These are phyloP conservation scores for Phialocephala sp. DNA, from an alignment of 2,329 filamentous ascomycete species.

Conservation along the genomic window DNA sequence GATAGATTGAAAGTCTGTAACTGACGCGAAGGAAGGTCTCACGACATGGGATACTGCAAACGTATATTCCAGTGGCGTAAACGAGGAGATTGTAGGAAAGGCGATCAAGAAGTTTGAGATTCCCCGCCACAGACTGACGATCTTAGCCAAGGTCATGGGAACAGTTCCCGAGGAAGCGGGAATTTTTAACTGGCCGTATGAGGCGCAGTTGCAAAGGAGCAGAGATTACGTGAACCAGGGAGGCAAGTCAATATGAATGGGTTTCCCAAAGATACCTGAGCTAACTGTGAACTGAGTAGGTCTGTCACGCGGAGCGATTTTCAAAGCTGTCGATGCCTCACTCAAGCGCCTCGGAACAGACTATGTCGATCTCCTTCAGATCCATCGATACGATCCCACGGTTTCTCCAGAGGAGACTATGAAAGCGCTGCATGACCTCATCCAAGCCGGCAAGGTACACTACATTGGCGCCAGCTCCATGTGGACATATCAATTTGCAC, in stretches of 20 bases:
- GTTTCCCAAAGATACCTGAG: background rate
- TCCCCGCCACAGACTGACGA: slow-evolving; percentile 60
- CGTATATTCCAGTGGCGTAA: slow-evolving; percentile 60
- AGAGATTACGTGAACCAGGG: slow-evolving; percentile 56
- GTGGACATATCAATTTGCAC: slow-evolving; percentile 55
- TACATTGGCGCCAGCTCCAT: slow-evolving; percentile 59
- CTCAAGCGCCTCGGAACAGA: slow-evolving; percentile 57
- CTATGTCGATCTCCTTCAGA: slow-evolving; percentile 66
- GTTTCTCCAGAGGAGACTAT: slow-evolving; percentile 65
- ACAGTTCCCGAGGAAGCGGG: slow-evolving; percentile 53
- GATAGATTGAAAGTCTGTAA: slow-evolving; percentile 53
- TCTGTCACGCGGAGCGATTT: slow-evolving; percentile 67
- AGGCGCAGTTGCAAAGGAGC: slow-evolving; percentile 47
- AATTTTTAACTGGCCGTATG: slow-evolving; percentile 39
- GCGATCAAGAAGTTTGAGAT: slow-evolving; percentile 65
- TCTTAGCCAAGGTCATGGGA: slow-evolving; percentile 61
- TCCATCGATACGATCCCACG: slow-evolving; percentile 60
- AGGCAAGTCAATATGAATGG: slow-evolving; percentile 31
- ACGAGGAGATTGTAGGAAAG: slow-evolving; percentile 60
- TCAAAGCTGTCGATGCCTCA: slow-evolving; percentile 67
- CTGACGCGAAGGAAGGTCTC: slow-evolving; percentile 66
- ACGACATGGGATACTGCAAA: slow-evolving; percentile 65
- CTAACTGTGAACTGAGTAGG: slow-evolving; percentile 44
- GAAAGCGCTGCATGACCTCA: slow-evolving; percentile 64
- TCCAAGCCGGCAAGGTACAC: slow-evolving; percentile 61